Evolutionary conservation across 257 asterid genomes (phyloP).

Genomic region (Gardenia jasminoides): DNA sequence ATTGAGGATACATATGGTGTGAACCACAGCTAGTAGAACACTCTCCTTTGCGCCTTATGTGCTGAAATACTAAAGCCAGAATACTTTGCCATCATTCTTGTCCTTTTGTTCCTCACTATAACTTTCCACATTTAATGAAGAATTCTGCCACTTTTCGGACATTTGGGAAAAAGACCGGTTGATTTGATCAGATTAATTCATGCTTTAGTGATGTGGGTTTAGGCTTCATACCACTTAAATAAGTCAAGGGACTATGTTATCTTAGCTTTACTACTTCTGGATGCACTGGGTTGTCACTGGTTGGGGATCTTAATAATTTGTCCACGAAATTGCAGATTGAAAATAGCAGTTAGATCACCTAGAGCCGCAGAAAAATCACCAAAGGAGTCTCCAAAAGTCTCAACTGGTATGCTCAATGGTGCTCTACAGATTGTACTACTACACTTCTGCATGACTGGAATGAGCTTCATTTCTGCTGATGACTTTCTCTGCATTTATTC

Average conservation of each 20-base stretch:
- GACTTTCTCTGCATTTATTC: slow-evolving; percentile 11
- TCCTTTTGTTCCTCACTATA: background rate
- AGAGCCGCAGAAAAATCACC: slow-evolving; percentile 26
- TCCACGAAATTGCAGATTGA: slow-evolving; percentile 23
- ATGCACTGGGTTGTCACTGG: background rate
- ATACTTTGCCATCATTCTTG: background rate
- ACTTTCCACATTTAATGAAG: background rate
- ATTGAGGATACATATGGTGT: background rate
- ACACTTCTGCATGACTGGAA: background rate
- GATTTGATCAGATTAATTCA: background rate
- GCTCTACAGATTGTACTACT: too few relatives aligned
- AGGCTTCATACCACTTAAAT: background rate
- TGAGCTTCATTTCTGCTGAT: background rate
- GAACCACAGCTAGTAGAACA: background rate
- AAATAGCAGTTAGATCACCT: slow-evolving; percentile 32
- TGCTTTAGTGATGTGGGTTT: background rate
- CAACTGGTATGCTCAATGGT: slow-evolving; percentile 35
- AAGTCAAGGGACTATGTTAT: background rate
- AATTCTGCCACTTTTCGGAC: background rate
- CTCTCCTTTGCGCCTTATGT: background rate
- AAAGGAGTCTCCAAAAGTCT: slow-evolving; percentile 30
- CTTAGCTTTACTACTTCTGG: background rate
- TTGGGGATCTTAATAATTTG: background rate
- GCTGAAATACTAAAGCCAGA: background rate
- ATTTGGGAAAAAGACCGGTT: background rate